A percentile compares a stretch with the other conserved stretches of the same genome.
phyloP scores from a whole-genome alignment of 306 rosid species.

The Phaseolus lunatus region DNA sequence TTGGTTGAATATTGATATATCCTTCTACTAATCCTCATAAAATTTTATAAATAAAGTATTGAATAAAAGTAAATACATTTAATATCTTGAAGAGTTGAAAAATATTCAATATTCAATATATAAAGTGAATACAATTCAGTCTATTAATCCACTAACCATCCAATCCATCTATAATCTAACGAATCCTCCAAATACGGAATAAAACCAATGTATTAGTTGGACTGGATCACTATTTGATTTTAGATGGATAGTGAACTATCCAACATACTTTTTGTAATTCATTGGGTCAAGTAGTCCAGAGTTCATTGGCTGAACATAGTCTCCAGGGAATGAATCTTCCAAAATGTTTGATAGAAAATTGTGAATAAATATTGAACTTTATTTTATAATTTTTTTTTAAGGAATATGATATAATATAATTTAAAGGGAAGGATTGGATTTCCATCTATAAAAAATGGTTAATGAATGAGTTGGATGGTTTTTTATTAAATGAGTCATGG shows the following conservation, averaged over 20 bases:
- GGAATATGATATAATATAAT: background rate
- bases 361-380: background rate
- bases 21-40: background rate
- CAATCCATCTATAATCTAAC: background rate
- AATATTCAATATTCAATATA: background rate
- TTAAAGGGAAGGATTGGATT: conserved; percentile 1
- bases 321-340: background rate
- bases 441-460: background rate
- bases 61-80: background rate
- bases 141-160: background rate
- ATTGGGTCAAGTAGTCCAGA: background rate
- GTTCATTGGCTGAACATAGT: background rate
- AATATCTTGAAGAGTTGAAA: background rate
- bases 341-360: background rate
- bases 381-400: background rate
- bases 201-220: background rate
- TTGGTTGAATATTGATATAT: background rate
- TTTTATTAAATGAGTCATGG: background rate
- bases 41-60: background rate
- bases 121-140: background rate
- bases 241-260: background rate
- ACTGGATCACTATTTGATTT: background rate
- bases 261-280: background rate
- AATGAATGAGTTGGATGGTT: background rate
- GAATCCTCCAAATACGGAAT: background rate